These are phyloP conservation scores for Phaffomyces antillensis DNA, from an alignment of 805 yeast genomes.

Conservation along the genomic window DNA sequence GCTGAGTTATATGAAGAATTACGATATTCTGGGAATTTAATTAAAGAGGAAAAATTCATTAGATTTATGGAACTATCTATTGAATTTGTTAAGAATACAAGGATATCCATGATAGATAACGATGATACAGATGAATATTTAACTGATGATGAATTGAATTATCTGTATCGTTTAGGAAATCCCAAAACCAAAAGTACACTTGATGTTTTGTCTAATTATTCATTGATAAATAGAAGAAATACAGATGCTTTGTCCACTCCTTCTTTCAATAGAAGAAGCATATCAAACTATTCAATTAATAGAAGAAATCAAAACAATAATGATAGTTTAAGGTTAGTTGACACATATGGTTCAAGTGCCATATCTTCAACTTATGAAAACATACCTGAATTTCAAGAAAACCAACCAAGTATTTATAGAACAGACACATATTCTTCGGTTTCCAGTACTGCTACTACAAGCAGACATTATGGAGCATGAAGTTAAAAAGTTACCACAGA, in stretches of 20 bases:
- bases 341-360: background rate
- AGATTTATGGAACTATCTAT: conserved; percentile 45
- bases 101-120: conserved; percentile 5
- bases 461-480: conserved; percentile 4
- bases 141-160: background rate
- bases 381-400: background rate
- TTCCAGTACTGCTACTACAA: conserved; percentile 13
- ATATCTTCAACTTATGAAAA: background rate
- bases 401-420: conserved; percentile 1
- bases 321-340: background rate
- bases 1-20: conserved; percentile 57
- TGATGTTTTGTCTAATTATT: conserved; percentile 6
- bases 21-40: conserved; percentile 56
- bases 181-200: conserved; percentile 3
- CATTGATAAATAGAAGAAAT: conserved; percentile 2
- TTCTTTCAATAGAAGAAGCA: background rate
- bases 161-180: conserved; percentile 4
- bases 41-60: conserved; percentile 52
- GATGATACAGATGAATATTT: background rate
- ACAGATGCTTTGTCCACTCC: too few relatives aligned
- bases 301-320: background rate
- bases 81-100: conserved; percentile 24
- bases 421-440: conserved; percentile 2
- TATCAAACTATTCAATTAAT: background rate
- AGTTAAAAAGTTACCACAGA: too few relatives aligned